phyloP scores from a whole-genome alignment of 306 rosid genomes.

The Adenanthera pavonina region DNA sequence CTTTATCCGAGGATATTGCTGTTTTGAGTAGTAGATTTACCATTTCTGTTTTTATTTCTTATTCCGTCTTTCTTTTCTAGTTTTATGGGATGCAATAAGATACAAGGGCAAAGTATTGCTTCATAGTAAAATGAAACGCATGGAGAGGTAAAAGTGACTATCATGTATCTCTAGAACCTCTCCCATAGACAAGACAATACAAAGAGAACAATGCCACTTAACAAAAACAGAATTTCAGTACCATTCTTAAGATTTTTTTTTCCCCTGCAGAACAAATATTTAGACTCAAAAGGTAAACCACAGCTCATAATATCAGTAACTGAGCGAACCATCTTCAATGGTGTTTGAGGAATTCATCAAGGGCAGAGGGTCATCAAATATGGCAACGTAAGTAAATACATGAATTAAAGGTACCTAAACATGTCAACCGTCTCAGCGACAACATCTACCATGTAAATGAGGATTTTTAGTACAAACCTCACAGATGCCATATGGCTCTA shows the following conservation, averaged over 20 bases:
- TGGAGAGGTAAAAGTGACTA: background rate
- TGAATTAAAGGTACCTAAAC: background rate
- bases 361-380: constrained; percentile 17
- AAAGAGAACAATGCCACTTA: background rate
- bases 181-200: background rate
- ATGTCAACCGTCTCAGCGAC: constrained; percentile 4
- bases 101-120: background rate
- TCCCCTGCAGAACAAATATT: background rate
- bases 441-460: constrained; percentile 30
- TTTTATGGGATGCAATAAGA: background rate
- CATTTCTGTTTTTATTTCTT: no score
- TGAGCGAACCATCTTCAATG: background rate
- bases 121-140: background rate
- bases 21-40: no score
- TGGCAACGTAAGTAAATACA: background rate
- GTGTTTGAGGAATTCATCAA: constrained; percentile 5
- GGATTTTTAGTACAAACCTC: constrained; percentile 65
- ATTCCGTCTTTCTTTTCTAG: no score
- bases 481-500: constrained; percentile 88
- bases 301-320: background rate
- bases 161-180: background rate
- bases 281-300: background rate
- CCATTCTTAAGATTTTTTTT: background rate
- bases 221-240: background rate
- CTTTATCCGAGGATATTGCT: no score